Evolutionary conservation across 2,329 filamentous ascomycete genomes (phyloP).

Genomic region (Penicillium janthinellum): DNA sequence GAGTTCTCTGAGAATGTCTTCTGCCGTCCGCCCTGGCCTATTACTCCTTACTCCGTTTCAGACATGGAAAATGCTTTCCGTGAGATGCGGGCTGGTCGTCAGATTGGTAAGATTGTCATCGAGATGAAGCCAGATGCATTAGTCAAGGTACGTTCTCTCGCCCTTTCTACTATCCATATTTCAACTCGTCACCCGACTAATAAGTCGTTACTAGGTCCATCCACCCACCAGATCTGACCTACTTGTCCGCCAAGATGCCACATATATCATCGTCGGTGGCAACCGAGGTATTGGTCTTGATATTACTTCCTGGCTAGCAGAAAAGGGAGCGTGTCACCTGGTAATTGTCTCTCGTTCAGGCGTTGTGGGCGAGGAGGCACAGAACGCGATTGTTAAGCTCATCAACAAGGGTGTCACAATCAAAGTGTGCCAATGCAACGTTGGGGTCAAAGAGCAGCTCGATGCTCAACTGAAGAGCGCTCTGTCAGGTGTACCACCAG

Average conservation of each 20-base stretch:
- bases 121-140: constrained; percentile 24
- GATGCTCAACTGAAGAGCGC: constrained; percentile 25
- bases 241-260: constrained; percentile 33
- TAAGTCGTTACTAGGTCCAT: constrained; percentile 16
- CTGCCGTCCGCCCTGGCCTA: constrained; percentile 21
- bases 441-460: constrained; percentile 27
- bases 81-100: constrained; percentile 27
- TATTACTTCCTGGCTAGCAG: constrained; percentile 54
- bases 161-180: not conserved
- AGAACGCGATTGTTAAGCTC: constrained; percentile 20
- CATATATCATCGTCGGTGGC: constrained; percentile 61
- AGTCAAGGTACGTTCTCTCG: constrained; percentile 24
- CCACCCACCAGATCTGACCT: constrained; percentile 23
- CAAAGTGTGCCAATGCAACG: constrained; percentile 36
- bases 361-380: constrained; percentile 21
- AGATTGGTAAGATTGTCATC: constrained; percentile 30
- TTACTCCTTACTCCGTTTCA: constrained; percentile 25
- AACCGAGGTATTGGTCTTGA: constrained; percentile 60
- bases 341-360: constrained; percentile 56
- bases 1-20: constrained; percentile 13
- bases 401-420: constrained; percentile 22
- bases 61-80: constrained; percentile 29
- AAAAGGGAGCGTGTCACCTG: constrained; percentile 55
- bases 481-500: constrained; percentile 34
- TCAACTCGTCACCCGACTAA: not conserved